Evolutionary conservation across 2,329 filamentous ascomycete species (phyloP), one percentile per base, ranked within the genome.

Genomic region (Didymella keratinophila): DNA sequence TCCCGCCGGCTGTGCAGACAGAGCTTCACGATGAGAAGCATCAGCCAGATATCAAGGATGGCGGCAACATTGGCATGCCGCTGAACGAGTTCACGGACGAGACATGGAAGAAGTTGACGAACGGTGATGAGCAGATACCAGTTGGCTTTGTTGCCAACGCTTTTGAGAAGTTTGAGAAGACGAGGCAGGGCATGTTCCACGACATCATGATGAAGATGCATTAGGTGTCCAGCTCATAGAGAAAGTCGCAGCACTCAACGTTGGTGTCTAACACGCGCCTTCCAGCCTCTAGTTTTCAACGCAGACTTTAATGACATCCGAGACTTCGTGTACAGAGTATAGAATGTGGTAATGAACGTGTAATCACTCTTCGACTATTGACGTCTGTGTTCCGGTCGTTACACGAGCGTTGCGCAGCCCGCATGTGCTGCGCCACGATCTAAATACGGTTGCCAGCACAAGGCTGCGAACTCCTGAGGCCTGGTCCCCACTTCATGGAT

Each of bases 1-100:
- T 81, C 54, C 83, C 84, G 3, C 84, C 83, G 0, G 81, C 82
- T 0, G 83, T 86, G 34, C 83, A 86, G 72, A 86, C 83, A 0
- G 84, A 86, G 67, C 70, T 86, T 25, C 83, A 85, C 58, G 83
- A 86, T 58, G 76, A 76, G 27, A 83, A 83, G 69, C 80, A 85
- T 57, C 83, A 84, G 71, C 83, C 82, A 0, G 81, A 85, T 62
- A 75, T 83, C 65, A 79, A 82, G 67, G 76, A 81, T 53, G 83
- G 82, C 1, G 65, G 78, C 16, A 60, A 74, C n/a, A 78, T 85
- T 21, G 83, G 83, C 1, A 86, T 86, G 80, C 83, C 83, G 3
- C 63, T 86, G 48, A 71, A 79, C 18, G 78, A 84, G 28, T 86
- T 85, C 60, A 80, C 77, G 0, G 76, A 83, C 18, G 79, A 83